Evolutionary conservation across 2,329 filamentous ascomycete genomes (phyloP).

Genomic region (Zalaria sp.): DNA sequence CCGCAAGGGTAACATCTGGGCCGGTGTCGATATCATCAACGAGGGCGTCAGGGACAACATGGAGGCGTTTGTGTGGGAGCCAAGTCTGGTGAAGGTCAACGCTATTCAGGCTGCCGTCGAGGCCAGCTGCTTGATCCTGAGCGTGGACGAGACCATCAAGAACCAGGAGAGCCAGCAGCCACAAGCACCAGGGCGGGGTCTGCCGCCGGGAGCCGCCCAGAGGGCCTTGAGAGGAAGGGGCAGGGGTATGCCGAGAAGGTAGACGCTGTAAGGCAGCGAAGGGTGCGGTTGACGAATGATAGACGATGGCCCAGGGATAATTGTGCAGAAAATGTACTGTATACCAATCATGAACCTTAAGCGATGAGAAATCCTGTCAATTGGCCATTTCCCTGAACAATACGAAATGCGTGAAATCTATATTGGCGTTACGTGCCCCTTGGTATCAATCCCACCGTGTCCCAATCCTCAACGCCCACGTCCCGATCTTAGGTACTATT

Average conservation of each 20-base stretch:
- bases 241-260: slow-evolving; percentile 79
- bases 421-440: too few relatives aligned
- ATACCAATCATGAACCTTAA: too few relatives aligned
- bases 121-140: slow-evolving; percentile 85
- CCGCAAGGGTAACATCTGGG: slow-evolving; percentile 83
- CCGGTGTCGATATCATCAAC: slow-evolving; percentile 85
- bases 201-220: slow-evolving; percentile 59
- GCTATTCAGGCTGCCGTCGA: slow-evolving; percentile 93
- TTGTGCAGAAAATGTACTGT: too few relatives aligned
- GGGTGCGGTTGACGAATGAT: too few relatives aligned
- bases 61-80: slow-evolving; percentile 94
- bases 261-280: slow-evolving; percentile 8
- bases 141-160: slow-evolving; percentile 93
- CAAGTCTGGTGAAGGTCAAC: slow-evolving; percentile 89
- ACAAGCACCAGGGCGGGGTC: slow-evolving; percentile 61
- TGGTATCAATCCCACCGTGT: too few relatives aligned
- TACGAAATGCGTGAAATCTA: too few relatives aligned
- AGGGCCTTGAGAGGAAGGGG: slow-evolving; percentile 74
- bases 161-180: slow-evolving; percentile 87
- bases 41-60: slow-evolving; percentile 93
- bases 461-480: too few relatives aligned
- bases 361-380: too few relatives aligned
- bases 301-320: too few relatives aligned
- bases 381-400: too few relatives aligned
- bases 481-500: too few relatives aligned